These are phyloP conservation scores for Botrytis paeoniae DNA, from an alignment of 2,329 filamentous ascomycete species.

Conservation along the genomic window DNA sequence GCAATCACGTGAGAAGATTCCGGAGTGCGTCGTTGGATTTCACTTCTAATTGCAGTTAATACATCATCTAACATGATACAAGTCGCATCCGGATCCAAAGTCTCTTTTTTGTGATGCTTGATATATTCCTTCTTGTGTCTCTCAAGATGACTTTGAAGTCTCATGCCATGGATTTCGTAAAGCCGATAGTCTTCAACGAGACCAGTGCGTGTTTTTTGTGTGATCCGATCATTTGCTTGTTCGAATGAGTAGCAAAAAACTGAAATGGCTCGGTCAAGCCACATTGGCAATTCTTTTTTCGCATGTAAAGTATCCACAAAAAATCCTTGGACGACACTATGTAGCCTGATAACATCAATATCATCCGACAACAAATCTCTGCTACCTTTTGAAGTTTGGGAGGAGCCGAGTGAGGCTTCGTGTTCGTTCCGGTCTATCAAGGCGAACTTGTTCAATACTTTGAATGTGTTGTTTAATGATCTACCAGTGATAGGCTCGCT, in stretches of 20 bases:
- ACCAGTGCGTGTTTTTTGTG: conserved; percentile 43
- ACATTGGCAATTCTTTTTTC: conserved; percentile 44
- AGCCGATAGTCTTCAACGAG: conserved; percentile 52
- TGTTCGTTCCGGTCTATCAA: conserved; percentile 51
- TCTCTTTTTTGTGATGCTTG: conserved; percentile 21
- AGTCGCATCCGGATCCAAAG: conserved; percentile 32
- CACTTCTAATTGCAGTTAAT: conserved; percentile 41
- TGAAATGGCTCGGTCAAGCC: conserved; percentile 48
- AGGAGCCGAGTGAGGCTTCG: conserved; percentile 28
- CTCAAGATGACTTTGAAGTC: conserved; percentile 45
- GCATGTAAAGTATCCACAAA: conserved; percentile 47
- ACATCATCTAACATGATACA: conserved; percentile 40
- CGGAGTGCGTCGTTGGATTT: conserved; percentile 46
- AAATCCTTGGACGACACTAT: conserved; percentile 53
- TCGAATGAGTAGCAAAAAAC: conserved; percentile 52
- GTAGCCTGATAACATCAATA: conserved; percentile 50
- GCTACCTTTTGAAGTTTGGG: conserved; percentile 39
- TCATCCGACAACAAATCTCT: conserved; percentile 45
- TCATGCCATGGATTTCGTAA: conserved; percentile 51
- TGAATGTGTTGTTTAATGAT: conserved; percentile 47
- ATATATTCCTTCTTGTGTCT: conserved; percentile 40
- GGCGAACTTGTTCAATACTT: conserved; percentile 50
- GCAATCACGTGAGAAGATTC: conserved; percentile 42
- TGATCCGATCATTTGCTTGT: conserved; percentile 45
- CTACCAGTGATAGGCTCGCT: conserved; percentile 37